phyloP scores from a whole-genome alignment of 1,139 yeast species.

The Kodamaea anthophila region DNA sequence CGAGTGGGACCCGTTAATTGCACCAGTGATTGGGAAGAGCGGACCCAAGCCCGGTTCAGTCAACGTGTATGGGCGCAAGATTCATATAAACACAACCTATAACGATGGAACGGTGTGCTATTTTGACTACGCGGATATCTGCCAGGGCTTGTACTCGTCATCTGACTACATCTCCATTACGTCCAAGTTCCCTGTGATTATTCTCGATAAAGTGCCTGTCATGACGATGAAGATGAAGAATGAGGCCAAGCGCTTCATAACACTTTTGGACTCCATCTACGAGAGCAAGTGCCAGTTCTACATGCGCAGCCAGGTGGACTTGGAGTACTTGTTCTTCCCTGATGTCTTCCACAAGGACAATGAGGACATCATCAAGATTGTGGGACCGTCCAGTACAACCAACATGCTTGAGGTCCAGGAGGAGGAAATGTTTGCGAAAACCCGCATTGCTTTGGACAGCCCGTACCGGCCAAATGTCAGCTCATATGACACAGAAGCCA shows the following conservation, averaged over 20 bases:
- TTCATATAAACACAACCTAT: constrained; percentile 41
- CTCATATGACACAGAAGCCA: constrained; percentile 45
- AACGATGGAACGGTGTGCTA: constrained; percentile 35
- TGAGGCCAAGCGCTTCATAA: constrained; percentile 64
- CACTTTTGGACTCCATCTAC: constrained; percentile 61
- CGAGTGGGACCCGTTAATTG: constrained; percentile 12
- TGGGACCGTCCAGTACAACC: constrained; percentile 15
- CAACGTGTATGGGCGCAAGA: constrained; percentile 50
- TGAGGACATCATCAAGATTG: constrained; percentile 3
- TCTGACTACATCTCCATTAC: constrained; percentile 69
- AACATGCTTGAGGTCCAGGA: constrained; percentile 46
- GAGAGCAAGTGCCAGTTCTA: constrained; percentile 59
- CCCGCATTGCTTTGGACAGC: constrained; percentile 50
- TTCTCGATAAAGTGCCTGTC: constrained; percentile 58
- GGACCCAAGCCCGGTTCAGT: constrained; percentile 27
- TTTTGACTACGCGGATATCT: constrained; percentile 50
- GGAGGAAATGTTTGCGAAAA: constrained; percentile 65
- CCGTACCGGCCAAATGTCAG: constrained; percentile 71
- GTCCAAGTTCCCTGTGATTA: constrained; percentile 48
- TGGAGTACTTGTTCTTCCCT: constrained; percentile 57
- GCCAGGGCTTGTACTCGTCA: constrained; percentile 54
- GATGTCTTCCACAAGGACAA: constrained; percentile 17
- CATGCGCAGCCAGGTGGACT: constrained; percentile 43
- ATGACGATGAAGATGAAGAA: constrained; percentile 54
- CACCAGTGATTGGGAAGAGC: constrained; percentile 8